Conservation (phyloP, 139 green algal genomes). For the Chlorella sorokiniana region DNA sequence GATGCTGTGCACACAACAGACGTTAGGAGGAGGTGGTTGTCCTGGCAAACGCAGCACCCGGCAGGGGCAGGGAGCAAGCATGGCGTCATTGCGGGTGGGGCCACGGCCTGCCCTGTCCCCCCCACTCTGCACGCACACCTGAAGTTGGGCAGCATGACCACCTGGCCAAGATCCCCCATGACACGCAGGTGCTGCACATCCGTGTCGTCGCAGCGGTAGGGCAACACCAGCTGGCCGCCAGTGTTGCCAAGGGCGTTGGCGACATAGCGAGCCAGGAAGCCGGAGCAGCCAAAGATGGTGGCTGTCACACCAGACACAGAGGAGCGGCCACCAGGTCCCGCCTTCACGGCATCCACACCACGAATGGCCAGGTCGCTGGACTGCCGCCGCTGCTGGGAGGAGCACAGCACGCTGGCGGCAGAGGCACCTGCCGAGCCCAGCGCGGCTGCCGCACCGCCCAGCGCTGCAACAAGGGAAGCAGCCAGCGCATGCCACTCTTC, state of each 20-base stretch:
- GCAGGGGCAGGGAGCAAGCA: background rate
- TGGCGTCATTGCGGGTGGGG: too few species aligned
- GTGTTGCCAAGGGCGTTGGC: conserved; percentile 80
- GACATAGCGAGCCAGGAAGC: conserved; percentile 96
- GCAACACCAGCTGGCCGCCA: conserved; percentile 84
- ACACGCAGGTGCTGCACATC: conserved; percentile 86
- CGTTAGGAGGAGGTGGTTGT: too few species aligned
- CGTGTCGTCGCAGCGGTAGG: conserved; percentile 86
- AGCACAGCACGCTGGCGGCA: background rate
- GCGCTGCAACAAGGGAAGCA: background rate
- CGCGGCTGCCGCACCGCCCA: conserved; percentile 1
- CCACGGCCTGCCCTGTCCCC: too few species aligned
- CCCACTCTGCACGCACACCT: background rate
- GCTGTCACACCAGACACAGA: conserved; percentile 85
- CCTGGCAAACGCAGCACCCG: background rate
- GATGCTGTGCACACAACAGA: conserved; percentile 43
- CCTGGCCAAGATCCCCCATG: conserved; percentile 96
- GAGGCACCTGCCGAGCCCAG: too few species aligned
- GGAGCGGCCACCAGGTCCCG: conserved; percentile 66
- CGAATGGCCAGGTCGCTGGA: conserved; percentile 47
- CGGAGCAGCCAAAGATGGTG: conserved; percentile 93
- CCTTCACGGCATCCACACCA: conserved; percentile 37
- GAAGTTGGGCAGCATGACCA: conserved; percentile 37
- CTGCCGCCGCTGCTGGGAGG: conserved; percentile 4
- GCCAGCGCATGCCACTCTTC: too few species aligned